These are phyloP conservation scores for Rhazya stricta DNA, from an alignment of 257 asterid genomes.

Conservation along the genomic window DNA sequence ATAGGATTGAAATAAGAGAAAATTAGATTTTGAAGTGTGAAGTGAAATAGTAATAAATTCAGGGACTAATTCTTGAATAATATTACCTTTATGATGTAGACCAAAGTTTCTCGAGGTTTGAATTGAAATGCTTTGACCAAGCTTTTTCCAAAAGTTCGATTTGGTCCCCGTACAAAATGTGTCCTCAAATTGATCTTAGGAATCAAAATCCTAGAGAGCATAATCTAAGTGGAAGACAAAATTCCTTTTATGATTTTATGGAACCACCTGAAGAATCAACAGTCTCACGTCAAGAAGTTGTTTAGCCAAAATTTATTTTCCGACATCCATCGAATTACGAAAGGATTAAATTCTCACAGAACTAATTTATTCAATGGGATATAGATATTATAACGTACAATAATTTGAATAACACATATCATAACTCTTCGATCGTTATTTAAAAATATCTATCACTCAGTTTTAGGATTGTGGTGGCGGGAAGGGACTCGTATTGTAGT, in stretches of 20 bases:
- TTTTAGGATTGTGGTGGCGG: too few species aligned
- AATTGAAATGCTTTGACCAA: not conserved
- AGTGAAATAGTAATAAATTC: too few species aligned
- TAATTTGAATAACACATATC: too few species aligned
- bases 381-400: too few species aligned
- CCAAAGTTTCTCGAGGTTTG: not conserved
- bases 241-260: not conserved
- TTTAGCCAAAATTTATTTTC: not conserved
- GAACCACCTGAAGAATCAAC: not conserved
- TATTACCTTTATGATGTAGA: too few species aligned
- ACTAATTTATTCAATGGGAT: too few species aligned
- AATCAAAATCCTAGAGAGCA: conserved; percentile 4
- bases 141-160: not conserved
- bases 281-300: not conserved
- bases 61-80: too few species aligned
- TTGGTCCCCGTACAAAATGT: not conserved
- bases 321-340: not conserved
- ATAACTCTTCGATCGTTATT: too few species aligned
- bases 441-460: too few species aligned
- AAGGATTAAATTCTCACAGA: not conserved
- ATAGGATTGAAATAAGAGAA: too few species aligned
- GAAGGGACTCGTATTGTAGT: too few species aligned
- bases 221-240: not conserved
- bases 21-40: too few species aligned
- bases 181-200: not conserved